Conservation (phyloP, 805 yeast species). For the Wickerhamomyces queroliae region DNA sequence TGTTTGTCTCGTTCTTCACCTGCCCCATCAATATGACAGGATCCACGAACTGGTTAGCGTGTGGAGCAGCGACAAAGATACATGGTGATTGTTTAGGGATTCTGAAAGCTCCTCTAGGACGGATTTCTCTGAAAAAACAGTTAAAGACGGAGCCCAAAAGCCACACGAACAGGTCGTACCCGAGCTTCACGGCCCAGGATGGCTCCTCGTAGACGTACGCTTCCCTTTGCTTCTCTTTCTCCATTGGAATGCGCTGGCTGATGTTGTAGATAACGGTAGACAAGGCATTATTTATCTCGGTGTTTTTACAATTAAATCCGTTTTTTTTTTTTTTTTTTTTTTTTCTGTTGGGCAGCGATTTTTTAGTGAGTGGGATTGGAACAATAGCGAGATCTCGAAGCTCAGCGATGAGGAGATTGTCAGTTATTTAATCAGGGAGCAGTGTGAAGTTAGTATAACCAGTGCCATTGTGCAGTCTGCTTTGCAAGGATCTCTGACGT, state of each 20-base stretch:
- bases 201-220: slow-evolving; percentile 19
- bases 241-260: not conserved
- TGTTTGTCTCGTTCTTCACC: slow-evolving; percentile 57
- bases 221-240: not conserved
- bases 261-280: too few species aligned
- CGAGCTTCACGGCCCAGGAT: slow-evolving; percentile 29
- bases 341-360: too few species aligned
- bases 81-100: slow-evolving; percentile 73
- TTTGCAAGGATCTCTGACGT: too few species aligned
- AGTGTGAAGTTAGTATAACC: too few species aligned
- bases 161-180: slow-evolving; percentile 51
- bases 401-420: too few species aligned
- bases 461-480: too few species aligned
- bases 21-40: slow-evolving; percentile 81
- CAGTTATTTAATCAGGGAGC: too few species aligned
- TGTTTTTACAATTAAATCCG: too few species aligned
- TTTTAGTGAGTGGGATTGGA: too few species aligned
- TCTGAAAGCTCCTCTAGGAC: slow-evolving; percentile 80
- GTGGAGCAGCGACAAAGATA: slow-evolving; percentile 94
- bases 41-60: slow-evolving; percentile 85
- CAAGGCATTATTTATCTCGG: too few species aligned
- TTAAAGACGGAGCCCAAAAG: slow-evolving; percentile 42
- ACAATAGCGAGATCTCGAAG: too few species aligned
- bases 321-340: too few species aligned
- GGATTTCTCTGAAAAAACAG: slow-evolving; percentile 82